phyloP scores from a whole-genome alignment of 371 early-diverging fungal species.

The Phascolomyces articulosus region DNA sequence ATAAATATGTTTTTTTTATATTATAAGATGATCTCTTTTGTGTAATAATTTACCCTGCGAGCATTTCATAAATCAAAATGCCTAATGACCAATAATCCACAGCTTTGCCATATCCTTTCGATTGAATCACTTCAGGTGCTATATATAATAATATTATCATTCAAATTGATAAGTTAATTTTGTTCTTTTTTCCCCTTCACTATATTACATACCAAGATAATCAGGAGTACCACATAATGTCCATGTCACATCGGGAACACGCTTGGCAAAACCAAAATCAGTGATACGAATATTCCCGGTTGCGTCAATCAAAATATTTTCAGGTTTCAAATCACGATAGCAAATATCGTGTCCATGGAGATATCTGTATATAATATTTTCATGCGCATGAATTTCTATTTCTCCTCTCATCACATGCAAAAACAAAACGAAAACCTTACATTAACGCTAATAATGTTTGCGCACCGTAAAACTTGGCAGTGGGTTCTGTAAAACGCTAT shows the following conservation, averaged over 20 bases:
- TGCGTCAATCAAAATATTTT: conserved; percentile 84
- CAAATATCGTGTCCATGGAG: conserved; percentile 88
- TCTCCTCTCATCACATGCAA: conserved; percentile 67
- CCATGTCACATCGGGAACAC: conserved; percentile 88
- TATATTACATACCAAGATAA: conserved; percentile 59
- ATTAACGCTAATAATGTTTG: conserved; percentile 78
- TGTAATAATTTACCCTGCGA: conserved; percentile 71
- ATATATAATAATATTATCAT: background rate
- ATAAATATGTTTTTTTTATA: background rate
- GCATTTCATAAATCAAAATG: conserved; percentile 94
- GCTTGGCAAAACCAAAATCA: conserved; percentile 98
- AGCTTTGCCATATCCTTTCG: conserved; percentile 92
- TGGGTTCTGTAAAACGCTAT: conserved; percentile 83
- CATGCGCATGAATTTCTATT: background rate
- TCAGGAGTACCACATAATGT: conserved; percentile 97
- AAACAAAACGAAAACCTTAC: conserved; percentile 1
- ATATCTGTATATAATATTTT: conserved; percentile 50
- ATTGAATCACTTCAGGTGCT: conserved; percentile 97
- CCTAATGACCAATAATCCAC: conserved; percentile 99
- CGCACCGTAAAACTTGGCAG: conserved; percentile 85
- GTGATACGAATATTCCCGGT: conserved; percentile 97
- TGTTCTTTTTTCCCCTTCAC: background rate
- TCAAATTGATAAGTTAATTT: background rate
- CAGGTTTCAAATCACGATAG: conserved; percentile 94
- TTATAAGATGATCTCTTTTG: background rate